phyloP scores from a whole-genome alignment of 225 moss, liverwort and hornwort species.

The Ulota crispa region DNA sequence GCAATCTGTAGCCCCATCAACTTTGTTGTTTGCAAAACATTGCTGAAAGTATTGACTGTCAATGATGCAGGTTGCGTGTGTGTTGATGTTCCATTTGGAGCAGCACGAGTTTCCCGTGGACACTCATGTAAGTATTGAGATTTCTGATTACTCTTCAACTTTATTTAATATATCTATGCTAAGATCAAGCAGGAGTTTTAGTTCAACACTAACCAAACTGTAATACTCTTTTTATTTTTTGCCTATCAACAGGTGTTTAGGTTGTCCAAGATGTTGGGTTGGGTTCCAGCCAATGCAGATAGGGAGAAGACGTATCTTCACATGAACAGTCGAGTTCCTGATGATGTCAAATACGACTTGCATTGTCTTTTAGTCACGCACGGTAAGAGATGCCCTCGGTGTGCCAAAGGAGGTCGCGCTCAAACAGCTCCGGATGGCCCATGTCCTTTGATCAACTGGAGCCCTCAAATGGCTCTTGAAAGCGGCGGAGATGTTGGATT shows the following conservation, averaged over 20 bases:
- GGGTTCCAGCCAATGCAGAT: constrained; percentile 82
- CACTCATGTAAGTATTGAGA: constrained; percentile 65
- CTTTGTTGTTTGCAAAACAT: neutral
- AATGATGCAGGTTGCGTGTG: constrained; percentile 76
- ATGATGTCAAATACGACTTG: constrained; percentile 80
- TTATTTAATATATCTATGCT: neutral
- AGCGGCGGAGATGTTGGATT: constrained; percentile 2
- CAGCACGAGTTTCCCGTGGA: constrained; percentile 94
- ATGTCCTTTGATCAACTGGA: constrained; percentile 83
- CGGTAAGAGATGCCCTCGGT: constrained; percentile 76
- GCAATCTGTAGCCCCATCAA: neutral
- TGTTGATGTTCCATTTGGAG: constrained; percentile 85
- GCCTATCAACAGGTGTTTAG: constrained; percentile 70
- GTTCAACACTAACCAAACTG: neutral
- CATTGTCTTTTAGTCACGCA: constrained; percentile 92
- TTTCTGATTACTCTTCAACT: neutral
- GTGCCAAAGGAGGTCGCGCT: constrained; percentile 72
- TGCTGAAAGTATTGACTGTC: constrained; percentile 16
- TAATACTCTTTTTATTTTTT: neutral
- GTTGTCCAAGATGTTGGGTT: constrained; percentile 89
- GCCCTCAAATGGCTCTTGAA: constrained; percentile 33
- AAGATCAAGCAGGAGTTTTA: neutral
- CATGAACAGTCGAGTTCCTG: constrained; percentile 81
- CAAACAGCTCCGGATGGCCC: constrained; percentile 66
- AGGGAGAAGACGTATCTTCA: constrained; percentile 89